A percentile compares a stretch with the other conserved stretches of the same genome.
phyloP scores from a whole-genome alignment of 1,284 basidiomycete genomes.

The Ustilago vetiveriae region DNA sequence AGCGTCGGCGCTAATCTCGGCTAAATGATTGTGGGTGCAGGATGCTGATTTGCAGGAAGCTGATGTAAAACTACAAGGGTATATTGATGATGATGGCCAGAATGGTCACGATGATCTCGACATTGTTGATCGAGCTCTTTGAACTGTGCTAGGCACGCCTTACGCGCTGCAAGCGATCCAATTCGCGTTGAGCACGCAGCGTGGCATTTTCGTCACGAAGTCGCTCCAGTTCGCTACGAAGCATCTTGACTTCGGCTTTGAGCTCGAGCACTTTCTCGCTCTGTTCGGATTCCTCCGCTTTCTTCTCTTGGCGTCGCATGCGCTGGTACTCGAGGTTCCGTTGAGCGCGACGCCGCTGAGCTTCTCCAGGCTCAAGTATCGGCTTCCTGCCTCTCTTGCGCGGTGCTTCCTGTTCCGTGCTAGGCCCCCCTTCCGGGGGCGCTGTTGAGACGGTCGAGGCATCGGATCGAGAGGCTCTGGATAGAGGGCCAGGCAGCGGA shows the following conservation, averaged over 20 bases:
- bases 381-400: conserved; percentile 40
- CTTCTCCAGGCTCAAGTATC: conserved; percentile 28
- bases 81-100: background rate
- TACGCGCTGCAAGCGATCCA: conserved; percentile 34
- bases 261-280: conserved; percentile 44
- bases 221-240: conserved; percentile 54
- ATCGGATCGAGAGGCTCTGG: background rate
- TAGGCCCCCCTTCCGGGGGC: background rate
- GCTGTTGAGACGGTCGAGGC: background rate
- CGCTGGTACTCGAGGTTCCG: conserved; percentile 46
- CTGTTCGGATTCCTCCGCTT: conserved; percentile 39
- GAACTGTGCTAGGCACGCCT: background rate
- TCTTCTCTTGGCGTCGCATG: conserved; percentile 42
- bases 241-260: conserved; percentile 53
- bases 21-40: background rate
- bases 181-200: conserved; percentile 52
- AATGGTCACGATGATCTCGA: background rate
- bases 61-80: conserved; percentile 4
- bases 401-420: conserved; percentile 9
- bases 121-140: background rate
- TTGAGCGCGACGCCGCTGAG: conserved; percentile 31
- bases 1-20: conserved; percentile 3
- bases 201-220: conserved; percentile 56
- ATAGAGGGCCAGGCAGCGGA: conserved; percentile 2
- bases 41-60: background rate